Evolutionary conservation across 768 basidiomycete species (phyloP), one percentile per base, ranked within the genome.

Genomic region (Pisolithus tinctorius): DNA sequence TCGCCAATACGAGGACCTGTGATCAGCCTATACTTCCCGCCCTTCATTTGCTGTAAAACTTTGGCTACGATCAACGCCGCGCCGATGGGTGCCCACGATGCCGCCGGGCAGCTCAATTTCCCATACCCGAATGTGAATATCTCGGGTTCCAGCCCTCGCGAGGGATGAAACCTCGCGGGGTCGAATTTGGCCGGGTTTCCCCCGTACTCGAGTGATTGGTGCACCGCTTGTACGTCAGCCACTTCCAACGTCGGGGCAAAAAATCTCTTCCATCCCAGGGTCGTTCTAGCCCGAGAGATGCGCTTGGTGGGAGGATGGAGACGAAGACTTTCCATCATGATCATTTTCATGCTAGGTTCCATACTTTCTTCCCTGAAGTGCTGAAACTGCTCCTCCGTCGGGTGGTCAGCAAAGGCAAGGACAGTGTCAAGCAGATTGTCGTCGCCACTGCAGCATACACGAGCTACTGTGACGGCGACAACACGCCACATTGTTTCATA

Each of bases 401-500:
- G 64, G 10, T 66, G 47, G 11, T 49, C 48, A 26, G 54, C 63
- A 27, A 64, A 61, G 9, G 17, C 20, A 3, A 55, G 38, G 11
- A 79, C 71, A 0, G 58, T 59, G 0, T 60, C 34, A 2, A 49
- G 60, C 11, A 60, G 48, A 4, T 64, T 57, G 13, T 55, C 52
- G 20, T 58, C 51, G 34, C 67, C 54, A 43, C 58, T 49, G 25
- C 65, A 58, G 49, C 68, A 59, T 48, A 54, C 23, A 16, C 58
- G 45, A 1, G 67, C 69, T 51, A 74, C 62, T 0, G 76, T 74
- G 1, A 79, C 60, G 0, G 81, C 81, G 25, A 83, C 75, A 25
- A 85, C 75, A 0, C 82, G 72, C 83, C 83, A 84, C 52, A 82
- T 66, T 0, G 82, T 83, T 55, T 84, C 83, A 65, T 76, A 85